Evolutionary conservation across 2,329 filamentous ascomycete genomes (phyloP).

Genomic region (Lachnellula cervina): DNA sequence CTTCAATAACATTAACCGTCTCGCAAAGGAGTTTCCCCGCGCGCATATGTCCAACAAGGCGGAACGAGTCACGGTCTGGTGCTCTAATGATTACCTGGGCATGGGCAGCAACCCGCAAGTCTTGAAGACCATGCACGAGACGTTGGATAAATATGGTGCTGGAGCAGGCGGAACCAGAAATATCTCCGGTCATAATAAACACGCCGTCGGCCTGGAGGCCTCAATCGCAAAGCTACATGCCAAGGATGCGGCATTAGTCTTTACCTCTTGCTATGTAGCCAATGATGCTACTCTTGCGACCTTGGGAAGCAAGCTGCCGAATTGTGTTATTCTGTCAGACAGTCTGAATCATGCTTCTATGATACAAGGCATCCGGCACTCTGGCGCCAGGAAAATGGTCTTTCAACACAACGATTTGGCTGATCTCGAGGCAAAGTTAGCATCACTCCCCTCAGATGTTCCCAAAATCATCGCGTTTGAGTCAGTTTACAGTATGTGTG

Average conservation of each 20-base stretch:
- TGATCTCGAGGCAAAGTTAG: slow-evolving; percentile 88
- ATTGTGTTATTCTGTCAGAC: slow-evolving; percentile 97
- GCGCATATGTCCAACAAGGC: slow-evolving; percentile 83
- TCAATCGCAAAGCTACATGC: slow-evolving; percentile 83
- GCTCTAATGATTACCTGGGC: slow-evolving; percentile 96
- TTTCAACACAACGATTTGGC: slow-evolving; percentile 98
- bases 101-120: slow-evolving; percentile 93
- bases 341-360: slow-evolving; percentile 97
- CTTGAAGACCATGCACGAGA: slow-evolving; percentile 87
- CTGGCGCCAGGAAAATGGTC: slow-evolving; percentile 92
- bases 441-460: slow-evolving; percentile 74
- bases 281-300: slow-evolving; percentile 97
- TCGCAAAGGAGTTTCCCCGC: slow-evolving; percentile 92
- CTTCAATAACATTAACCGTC: slow-evolving; percentile 99
- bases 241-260: slow-evolving; percentile 88
- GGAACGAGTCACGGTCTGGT: slow-evolving; percentile 94
- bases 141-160: slow-evolving; percentile 88
- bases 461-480: slow-evolving; percentile 99
- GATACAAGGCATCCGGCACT: slow-evolving; percentile 98
- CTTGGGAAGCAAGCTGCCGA: slow-evolving; percentile 90
- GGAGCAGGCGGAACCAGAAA: slow-evolving; percentile 95
- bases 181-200: slow-evolving; percentile 95
- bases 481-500: slow-evolving; percentile 99
- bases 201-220: slow-evolving; percentile 78
- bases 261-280: slow-evolving; percentile 96